These are phyloP conservation scores for Fistulifera pelliculosa DNA, from an alignment of 108 stramenopile genomes.

Conservation along the genomic window DNA sequence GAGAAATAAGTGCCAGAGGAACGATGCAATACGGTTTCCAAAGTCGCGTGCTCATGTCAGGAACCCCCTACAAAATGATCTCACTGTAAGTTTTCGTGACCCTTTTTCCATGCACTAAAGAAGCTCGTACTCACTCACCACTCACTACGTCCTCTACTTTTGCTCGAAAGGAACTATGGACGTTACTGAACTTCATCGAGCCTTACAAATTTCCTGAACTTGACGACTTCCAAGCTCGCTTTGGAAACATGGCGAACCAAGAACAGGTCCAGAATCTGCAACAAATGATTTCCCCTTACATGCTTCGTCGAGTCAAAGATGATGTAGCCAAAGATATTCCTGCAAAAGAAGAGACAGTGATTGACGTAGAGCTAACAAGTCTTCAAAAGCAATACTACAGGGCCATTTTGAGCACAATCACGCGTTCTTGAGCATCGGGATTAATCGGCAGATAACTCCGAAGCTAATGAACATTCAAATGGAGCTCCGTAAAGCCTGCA, in stretches of 20 bases:
- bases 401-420: constrained; percentile 97
- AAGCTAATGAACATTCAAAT: constrained; percentile 99
- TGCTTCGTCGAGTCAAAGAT: constrained; percentile 95
- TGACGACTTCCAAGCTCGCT: constrained; percentile 82
- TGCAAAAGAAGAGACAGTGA: constrained; percentile 96
- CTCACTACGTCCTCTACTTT: too few relatives aligned
- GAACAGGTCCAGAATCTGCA: constrained; percentile 91
- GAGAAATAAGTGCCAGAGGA: constrained; percentile 79
- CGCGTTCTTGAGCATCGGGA: constrained; percentile 87
- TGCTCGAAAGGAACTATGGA: constrained; percentile 82
- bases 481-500: constrained; percentile 98
- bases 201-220: constrained; percentile 85
- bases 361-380: constrained; percentile 97
- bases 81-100: constrained; percentile 13
- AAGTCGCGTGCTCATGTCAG: constrained; percentile 94
- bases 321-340: constrained; percentile 99
- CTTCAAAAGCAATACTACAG: constrained; percentile 98
- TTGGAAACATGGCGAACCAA: constrained; percentile 86
- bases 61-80: constrained; percentile 99
- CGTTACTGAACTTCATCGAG: constrained; percentile 95
- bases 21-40: constrained; percentile 87
- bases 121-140: background rate
- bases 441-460: constrained; percentile 50
- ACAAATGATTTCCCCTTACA: constrained; percentile 88
- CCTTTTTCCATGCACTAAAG: background rate